Conservation (phyloP, 2,329 filamentous ascomycete genomes). For the Penicillium occitanis region DNA sequence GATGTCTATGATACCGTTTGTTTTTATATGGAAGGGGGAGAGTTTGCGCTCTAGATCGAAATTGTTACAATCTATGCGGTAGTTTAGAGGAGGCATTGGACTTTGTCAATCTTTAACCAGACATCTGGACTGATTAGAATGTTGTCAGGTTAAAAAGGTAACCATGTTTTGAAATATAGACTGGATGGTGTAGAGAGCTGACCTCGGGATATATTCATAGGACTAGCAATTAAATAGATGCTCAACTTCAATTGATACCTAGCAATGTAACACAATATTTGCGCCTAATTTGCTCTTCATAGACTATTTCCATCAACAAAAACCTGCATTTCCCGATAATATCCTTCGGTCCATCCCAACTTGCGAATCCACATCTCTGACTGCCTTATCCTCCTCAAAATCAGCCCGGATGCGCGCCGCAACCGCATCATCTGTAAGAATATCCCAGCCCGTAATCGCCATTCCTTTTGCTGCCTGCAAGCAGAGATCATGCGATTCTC, state of each 20-base stretch:
- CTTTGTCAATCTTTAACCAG: too few relatives aligned
- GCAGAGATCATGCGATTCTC: constrained; percentile 8
- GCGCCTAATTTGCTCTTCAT: not conserved
- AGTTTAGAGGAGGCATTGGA: too few relatives aligned
- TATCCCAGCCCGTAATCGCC: constrained; percentile 1
- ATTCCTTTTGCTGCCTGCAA: constrained; percentile 11
- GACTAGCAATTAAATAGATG: too few relatives aligned
- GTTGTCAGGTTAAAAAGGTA: too few relatives aligned
- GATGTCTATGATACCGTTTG: constrained; percentile 44
- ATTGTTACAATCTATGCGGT: not conserved
- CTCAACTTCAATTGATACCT: too few relatives aligned
- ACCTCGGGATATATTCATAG: too few relatives aligned
- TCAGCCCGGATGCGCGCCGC: not conserved
- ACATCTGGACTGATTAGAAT: too few relatives aligned
- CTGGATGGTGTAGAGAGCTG: too few relatives aligned
- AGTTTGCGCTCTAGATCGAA: constrained; percentile 23
- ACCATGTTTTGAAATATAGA: too few relatives aligned
- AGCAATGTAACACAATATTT: too few relatives aligned
- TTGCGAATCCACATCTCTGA: not conserved
- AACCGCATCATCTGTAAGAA: not conserved
- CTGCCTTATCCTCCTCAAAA: constrained; percentile 3
- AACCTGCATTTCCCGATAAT: not conserved
- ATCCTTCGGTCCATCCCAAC: not conserved
- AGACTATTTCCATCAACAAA: not conserved
- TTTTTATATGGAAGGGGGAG: constrained; percentile 36